Percentiles rank a stretch among this genome's conserved stretches.
phyloP scores from a whole-genome alignment of 805 yeast species.

The Candida tallmaniae region DNA sequence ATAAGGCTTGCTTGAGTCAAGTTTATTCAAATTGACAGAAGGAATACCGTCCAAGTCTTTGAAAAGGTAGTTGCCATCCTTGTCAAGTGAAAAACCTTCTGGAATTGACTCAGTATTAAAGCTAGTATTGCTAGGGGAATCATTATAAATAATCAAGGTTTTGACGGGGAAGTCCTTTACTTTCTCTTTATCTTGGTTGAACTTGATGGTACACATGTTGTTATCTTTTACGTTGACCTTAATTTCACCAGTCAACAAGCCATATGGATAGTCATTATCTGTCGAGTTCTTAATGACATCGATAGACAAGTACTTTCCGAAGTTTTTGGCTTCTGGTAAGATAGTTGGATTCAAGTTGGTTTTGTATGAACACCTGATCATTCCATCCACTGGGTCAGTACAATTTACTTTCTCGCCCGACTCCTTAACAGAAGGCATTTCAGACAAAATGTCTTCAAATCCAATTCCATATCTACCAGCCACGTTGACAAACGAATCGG shows the following conservation, averaged over 20 bases:
- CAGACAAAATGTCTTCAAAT: slow-evolving; percentile 43
- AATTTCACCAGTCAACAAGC: slow-evolving; percentile 63
- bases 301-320: slow-evolving; percentile 44
- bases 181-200: slow-evolving; percentile 34
- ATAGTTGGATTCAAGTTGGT: slow-evolving; percentile 44
- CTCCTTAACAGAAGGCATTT: slow-evolving; percentile 60
- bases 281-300: slow-evolving; percentile 50
- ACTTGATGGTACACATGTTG: slow-evolving; percentile 59
- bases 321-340: slow-evolving; percentile 25
- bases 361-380: slow-evolving; percentile 49
- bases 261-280: slow-evolving; percentile 46
- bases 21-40: slow-evolving; percentile 58
- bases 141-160: slow-evolving; percentile 47
- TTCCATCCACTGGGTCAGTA: slow-evolving; percentile 36
- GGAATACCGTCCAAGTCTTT: slow-evolving; percentile 62
- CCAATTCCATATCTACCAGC: slow-evolving; percentile 48
- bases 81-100: slow-evolving; percentile 41
- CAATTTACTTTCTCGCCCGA: slow-evolving; percentile 29
- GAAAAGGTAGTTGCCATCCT: slow-evolving; percentile 42
- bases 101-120: slow-evolving; percentile 27
- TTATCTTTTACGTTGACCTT: slow-evolving; percentile 54
- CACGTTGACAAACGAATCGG: slow-evolving; percentile 39
- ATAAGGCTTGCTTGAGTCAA: slow-evolving; percentile 54
- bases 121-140: slow-evolving; percentile 13
- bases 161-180: slow-evolving; percentile 61